phyloP scores from a whole-genome alignment of 495 filamentous ascomycete species.

The Aeminium ludgeri region DNA sequence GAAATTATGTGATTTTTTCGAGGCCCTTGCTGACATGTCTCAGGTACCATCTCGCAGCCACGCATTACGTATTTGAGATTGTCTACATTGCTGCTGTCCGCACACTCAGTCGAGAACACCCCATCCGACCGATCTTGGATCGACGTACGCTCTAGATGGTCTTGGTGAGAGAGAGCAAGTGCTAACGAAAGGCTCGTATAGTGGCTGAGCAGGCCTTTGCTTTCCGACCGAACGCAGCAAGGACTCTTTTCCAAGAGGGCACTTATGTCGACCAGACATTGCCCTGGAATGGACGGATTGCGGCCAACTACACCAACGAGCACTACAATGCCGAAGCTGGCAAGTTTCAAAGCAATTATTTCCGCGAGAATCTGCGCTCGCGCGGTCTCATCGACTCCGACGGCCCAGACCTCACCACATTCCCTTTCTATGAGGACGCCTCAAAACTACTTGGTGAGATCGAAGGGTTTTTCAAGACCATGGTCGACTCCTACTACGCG shows the following conservation, averaged over 20 bases:
- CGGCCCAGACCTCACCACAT: slow-evolving; percentile 20
- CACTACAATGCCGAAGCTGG: slow-evolving; percentile 18
- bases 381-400: slow-evolving; percentile 22
- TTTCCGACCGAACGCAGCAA: slow-evolving; percentile 13
- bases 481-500: slow-evolving; percentile 25
- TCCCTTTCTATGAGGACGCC: slow-evolving; percentile 28
- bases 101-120: slow-evolving; percentile 22
- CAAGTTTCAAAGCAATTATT: slow-evolving; percentile 24
- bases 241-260: slow-evolving; percentile 18
- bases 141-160: slow-evolving; percentile 11
- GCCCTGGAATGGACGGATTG: slow-evolving; percentile 10
- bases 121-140: slow-evolving; percentile 20
- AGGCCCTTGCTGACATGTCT: too few relatives aligned
- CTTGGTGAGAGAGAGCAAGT: too few relatives aligned
- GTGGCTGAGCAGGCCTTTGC: slow-evolving; percentile 17
- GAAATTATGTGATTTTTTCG: slow-evolving; percentile 1
- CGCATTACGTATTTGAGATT: slow-evolving; percentile 23
- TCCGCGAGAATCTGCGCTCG: slow-evolving; percentile 17
- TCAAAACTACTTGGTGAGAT: slow-evolving; percentile 16
- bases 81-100: slow-evolving; percentile 23
- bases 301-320: slow-evolving; percentile 11
- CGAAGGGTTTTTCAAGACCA: slow-evolving; percentile 18
- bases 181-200: slow-evolving; percentile 1
- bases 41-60: slow-evolving; percentile 18
- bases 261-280: slow-evolving; percentile 21